Conservation (phyloP, 2,329 filamentous ascomycete species). For the Penicillium sp. region DNA sequence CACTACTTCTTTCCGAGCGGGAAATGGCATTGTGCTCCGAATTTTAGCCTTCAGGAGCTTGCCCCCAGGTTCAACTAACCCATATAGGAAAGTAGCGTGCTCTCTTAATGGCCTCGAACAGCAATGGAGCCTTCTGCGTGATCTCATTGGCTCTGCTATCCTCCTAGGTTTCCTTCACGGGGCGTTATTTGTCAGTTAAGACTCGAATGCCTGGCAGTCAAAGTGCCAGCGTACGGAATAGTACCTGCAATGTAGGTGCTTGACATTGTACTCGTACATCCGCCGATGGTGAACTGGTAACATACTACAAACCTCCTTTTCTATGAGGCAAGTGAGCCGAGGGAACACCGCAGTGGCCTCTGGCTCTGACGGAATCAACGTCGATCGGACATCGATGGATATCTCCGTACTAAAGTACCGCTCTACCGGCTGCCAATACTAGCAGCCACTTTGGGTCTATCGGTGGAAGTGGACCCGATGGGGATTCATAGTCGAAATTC, state of each 20-base stretch:
- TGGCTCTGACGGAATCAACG: background rate
- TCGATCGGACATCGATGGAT: background rate
- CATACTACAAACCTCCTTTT: background rate
- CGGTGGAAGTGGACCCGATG: background rate
- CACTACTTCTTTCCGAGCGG: background rate
- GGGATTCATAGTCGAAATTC: no score
- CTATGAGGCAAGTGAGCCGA: background rate
- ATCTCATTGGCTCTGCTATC: background rate
- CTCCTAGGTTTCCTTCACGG: background rate
- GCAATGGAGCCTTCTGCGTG: background rate
- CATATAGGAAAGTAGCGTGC: background rate
- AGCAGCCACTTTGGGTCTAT: slow-evolving; percentile 2
- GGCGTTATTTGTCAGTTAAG: no score
- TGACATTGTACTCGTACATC: no score
- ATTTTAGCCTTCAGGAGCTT: slow-evolving; percentile 1
- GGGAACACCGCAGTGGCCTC: background rate
- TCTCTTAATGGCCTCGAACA: background rate
- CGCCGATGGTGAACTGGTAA: background rate
- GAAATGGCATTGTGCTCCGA: background rate
- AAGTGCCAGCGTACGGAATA: background rate
- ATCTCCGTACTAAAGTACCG: slow-evolving; percentile 14
- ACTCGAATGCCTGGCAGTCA: no score
- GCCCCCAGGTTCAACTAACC: background rate
- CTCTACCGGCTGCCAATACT: slow-evolving; percentile 10
- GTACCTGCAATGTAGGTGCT: background rate